Percentiles rank a stretch among this genome's conserved stretches.
Evolutionary conservation across 768 basidiomycete species (phyloP).

Genomic region (Russula earlei): DNA sequence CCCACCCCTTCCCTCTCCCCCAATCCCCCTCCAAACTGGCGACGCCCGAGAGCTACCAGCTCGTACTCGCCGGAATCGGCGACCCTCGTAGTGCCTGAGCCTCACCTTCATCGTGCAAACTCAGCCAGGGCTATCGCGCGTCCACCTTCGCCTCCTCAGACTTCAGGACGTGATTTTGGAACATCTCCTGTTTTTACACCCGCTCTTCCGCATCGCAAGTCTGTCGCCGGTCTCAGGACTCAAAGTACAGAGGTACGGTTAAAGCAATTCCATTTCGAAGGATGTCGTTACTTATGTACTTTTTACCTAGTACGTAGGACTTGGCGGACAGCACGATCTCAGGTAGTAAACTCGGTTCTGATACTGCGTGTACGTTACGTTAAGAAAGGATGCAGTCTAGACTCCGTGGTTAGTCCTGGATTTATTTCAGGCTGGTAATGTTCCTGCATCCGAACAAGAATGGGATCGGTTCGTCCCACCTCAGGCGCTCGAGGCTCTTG

Average conservation of each 20-base stretch:
- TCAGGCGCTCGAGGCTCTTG: conserved; percentile 61
- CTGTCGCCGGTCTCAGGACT: not conserved
- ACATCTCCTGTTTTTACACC: not conserved
- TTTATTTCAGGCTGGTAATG: conserved; percentile 57
- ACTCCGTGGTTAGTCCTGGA: conserved; percentile 54
- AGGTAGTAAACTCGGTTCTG: conserved; percentile 6
- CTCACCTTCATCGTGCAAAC: conserved; percentile 39
- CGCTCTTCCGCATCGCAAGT: not conserved
- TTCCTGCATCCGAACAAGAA: conserved; percentile 62
- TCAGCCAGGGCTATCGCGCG: conserved; percentile 28
- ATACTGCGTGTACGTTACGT: not conserved
- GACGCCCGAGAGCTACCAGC: conserved; percentile 17
- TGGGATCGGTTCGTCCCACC: conserved; percentile 75
- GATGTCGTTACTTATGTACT: not conserved
- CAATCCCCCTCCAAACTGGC: conserved; percentile 3
- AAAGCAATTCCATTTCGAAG: not conserved
- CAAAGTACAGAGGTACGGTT: conserved; percentile 9
- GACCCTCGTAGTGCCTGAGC: conserved; percentile 41
- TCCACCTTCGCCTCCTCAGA: conserved; percentile 2
- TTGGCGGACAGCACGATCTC: conserved; percentile 22
- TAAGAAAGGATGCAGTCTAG: conserved; percentile 33
- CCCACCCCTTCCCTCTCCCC: not conserved
- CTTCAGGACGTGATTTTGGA: not conserved
- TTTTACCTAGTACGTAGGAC: not conserved
- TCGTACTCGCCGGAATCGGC: conserved; percentile 18